These are phyloP conservation scores for Catenaria anguillulae DNA, from an alignment of 371 early-diverging fungal genomes.

Conservation along the genomic window DNA sequence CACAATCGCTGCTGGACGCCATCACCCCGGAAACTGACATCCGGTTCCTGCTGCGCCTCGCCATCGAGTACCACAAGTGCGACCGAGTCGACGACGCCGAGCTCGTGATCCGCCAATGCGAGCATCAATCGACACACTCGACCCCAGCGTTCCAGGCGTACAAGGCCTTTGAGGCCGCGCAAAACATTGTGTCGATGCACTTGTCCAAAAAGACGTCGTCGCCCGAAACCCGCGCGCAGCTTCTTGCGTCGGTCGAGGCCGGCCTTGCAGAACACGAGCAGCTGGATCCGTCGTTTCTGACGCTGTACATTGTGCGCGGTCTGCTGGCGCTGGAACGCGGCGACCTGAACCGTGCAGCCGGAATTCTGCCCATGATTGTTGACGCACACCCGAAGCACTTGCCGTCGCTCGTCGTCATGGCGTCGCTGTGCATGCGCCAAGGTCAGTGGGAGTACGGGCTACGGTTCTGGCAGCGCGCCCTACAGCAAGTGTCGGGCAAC, in stretches of 20 bases:
- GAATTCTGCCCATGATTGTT: constrained; percentile 48
- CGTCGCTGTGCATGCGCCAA: constrained; percentile 41
- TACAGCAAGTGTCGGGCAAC: constrained; percentile 34
- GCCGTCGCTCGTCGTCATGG: constrained; percentile 66
- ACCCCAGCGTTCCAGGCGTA: no score
- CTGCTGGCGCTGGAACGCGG: constrained; percentile 40
- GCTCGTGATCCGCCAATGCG: no score
- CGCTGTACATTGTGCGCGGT: constrained; percentile 54
- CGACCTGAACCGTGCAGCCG: constrained; percentile 47
- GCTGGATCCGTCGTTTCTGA: constrained; percentile 49
- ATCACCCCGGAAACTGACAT: no score
- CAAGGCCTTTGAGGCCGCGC: no score
- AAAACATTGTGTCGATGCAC: no score
- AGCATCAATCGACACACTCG: no score
- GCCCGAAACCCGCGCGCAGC: no score
- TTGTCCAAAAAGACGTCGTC: no score
- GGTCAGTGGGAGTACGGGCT: constrained; percentile 48
- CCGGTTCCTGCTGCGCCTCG: no score
- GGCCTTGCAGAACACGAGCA: constrained; percentile 51
- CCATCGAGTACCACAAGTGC: no score
- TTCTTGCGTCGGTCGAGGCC: constrained; percentile 32
- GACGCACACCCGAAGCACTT: constrained; percentile 41
- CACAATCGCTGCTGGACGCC: no score
- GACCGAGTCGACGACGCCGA: no score
- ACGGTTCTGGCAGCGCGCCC: constrained; percentile 53